phyloP scores from a whole-genome alignment of 495 filamentous ascomycete genomes.

The Lineolata rhizophorae region DNA sequence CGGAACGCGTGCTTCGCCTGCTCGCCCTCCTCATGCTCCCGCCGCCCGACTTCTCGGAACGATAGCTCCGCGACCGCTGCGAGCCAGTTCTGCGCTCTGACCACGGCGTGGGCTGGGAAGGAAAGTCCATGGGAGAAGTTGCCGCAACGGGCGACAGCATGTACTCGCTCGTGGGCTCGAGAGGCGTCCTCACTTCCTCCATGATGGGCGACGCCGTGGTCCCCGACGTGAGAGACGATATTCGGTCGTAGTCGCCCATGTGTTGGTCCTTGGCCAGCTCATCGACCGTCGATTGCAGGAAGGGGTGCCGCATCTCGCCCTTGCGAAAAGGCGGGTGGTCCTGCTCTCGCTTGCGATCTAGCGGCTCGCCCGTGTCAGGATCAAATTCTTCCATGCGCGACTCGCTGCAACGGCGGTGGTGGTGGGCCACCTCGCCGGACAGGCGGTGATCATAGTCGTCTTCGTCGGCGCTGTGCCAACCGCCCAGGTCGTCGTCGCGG shows the following conservation, averaged over 20 bases:
- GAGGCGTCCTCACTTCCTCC: slow-evolving; percentile 31
- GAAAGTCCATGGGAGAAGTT: slow-evolving; percentile 22
- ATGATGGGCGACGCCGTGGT: slow-evolving; percentile 30
- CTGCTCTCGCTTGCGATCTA: not conserved
- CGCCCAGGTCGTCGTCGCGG: not conserved
- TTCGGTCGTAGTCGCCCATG: slow-evolving; percentile 9
- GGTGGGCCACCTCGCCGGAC: no score
- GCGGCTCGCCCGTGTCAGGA: slow-evolving; percentile 3
- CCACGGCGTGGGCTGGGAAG: slow-evolving; percentile 23
- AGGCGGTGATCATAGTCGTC: not conserved
- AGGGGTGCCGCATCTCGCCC: slow-evolving; percentile 11
- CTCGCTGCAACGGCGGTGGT: no score
- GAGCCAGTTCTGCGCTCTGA: slow-evolving; percentile 20
- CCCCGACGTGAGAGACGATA: slow-evolving; percentile 36
- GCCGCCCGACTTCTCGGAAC: slow-evolving; percentile 5
- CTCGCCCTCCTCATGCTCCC: slow-evolving; percentile 6
- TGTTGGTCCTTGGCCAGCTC: slow-evolving; percentile 2
- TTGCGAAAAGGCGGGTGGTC: slow-evolving; percentile 2
- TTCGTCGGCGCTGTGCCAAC: not conserved
- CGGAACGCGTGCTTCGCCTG: slow-evolving; percentile 12
- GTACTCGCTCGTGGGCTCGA: slow-evolving; percentile 23
- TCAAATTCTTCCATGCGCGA: no score
- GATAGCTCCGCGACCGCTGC: slow-evolving; percentile 10
- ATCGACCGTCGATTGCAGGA: slow-evolving; percentile 12
- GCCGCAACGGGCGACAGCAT: slow-evolving; percentile 31